These are phyloP conservation scores for Taphrina flavorubra DNA, from an alignment of 1,139 yeast genomes.

Conservation along the genomic window DNA sequence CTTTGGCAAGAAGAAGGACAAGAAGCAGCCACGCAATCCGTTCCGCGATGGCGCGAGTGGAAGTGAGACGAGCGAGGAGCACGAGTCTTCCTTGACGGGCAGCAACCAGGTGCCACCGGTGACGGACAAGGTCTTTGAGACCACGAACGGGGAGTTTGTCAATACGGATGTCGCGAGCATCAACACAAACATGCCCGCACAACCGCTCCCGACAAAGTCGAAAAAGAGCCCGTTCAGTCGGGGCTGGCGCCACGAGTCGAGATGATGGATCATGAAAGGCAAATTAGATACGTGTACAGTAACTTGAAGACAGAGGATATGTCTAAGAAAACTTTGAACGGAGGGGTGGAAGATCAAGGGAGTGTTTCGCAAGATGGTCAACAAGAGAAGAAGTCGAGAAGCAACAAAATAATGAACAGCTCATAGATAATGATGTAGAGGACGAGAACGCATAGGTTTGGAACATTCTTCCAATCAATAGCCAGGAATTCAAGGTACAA, in stretches of 20 bases:
- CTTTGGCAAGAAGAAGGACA: conserved; percentile 6
- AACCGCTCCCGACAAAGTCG: not conserved
- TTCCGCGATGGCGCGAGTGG: conserved; percentile 28
- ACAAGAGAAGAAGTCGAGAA: not conserved
- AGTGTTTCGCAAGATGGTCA: not conserved
- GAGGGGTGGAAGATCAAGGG: too few species aligned
- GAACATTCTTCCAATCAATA: too few species aligned
- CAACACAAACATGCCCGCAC: not conserved
- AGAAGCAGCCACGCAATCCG: conserved; percentile 26
- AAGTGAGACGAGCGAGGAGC: conserved; percentile 26
- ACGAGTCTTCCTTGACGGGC: conserved; percentile 1
- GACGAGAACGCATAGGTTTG: not conserved
- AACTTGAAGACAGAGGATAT: not conserved
- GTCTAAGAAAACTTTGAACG: not conserved
- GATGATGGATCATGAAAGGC: not conserved
- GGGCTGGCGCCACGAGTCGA: conserved; percentile 13
- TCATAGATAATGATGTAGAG: conserved; percentile 3
- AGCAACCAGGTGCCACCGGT: not conserved
- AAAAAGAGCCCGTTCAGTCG: not conserved
- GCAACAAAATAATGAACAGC: not conserved
- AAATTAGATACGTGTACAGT: not conserved
- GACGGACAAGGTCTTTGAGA: conserved; percentile 11
- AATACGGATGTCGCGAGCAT: not conserved
- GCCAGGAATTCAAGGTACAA: too few species aligned
- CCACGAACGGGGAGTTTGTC: not conserved